Percentiles rank a stretch among this genome's conserved stretches.
Conservation (phyloP, 768 basidiomycete genomes). For the Auricularia sp. region DNA sequence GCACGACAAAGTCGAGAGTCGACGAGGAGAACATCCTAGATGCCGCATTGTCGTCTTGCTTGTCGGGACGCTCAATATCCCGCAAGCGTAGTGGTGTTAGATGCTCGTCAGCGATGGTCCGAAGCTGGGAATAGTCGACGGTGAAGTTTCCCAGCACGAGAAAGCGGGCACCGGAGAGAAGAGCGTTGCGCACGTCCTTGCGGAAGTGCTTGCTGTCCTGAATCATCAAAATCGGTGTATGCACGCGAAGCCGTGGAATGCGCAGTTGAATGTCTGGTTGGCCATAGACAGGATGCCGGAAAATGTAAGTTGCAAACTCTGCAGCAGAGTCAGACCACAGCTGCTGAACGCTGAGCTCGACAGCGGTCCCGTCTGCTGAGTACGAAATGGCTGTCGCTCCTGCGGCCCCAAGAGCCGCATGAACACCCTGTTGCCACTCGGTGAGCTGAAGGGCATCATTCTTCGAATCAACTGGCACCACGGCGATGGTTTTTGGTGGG, state of each 20-base stretch:
- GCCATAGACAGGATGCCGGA: conserved; percentile 3
- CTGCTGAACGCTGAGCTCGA: conserved; percentile 20
- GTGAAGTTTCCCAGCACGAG: conserved; percentile 17
- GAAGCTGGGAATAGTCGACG: conserved; percentile 14
- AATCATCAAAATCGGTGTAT: conserved; percentile 15
- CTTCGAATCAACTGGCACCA: conserved; percentile 1
- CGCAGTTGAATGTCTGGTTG: conserved; percentile 4
- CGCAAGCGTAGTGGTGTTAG: not conserved
- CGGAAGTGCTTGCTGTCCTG: conserved; percentile 28
- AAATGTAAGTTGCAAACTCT: not conserved
- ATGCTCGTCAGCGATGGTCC: conserved; percentile 11
- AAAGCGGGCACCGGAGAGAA: conserved; percentile 23
- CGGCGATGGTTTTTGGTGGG: conserved; percentile 26
- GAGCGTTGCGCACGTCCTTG: conserved; percentile 27
- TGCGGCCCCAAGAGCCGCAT: not conserved
- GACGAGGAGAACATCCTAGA: conserved; percentile 27
- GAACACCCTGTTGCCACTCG: too few species aligned
- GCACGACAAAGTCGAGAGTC: conserved; percentile 16
- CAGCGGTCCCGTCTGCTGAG: conserved; percentile 26
- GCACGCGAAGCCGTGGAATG: conserved; percentile 11
- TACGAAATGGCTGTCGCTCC: conserved; percentile 22
- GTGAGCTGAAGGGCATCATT: not conserved
- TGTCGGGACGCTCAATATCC: conserved; percentile 14
- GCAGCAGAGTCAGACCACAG: conserved; percentile 7
- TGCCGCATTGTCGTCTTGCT: conserved; percentile 37